Base-by-base conservation (phyloP, 495 filamentous ascomycete species). In the Penicillium flavigenum region DNA sequence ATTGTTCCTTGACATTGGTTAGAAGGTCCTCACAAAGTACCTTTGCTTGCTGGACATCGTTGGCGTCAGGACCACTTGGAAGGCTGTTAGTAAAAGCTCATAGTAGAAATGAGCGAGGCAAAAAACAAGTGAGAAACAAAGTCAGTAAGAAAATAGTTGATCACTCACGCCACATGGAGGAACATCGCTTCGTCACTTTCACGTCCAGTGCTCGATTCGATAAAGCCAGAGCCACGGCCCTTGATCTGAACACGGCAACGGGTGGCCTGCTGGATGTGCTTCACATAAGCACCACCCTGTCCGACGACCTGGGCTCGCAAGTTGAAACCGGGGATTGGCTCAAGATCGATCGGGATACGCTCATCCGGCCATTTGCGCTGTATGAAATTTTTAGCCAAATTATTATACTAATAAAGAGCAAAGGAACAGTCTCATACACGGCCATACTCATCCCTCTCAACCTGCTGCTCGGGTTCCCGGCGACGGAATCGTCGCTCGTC, bases 301-400 rank as follows among this genome's bases (percentile, higher is more conserved):
- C 94, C 94, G 50, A 98, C 94, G 44, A 98, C 92, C 64, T 96
- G 90, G 44, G 94, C 94, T 54, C 94, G 86, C 43, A 98, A 79
- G 60, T 98, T 98, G 76, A 98, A 98, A n/a, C 94, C 94, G 20
- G 86, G 89, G 46, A 96, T 84, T 2, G 92, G 88, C 58, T 98
- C 93, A 27, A 98, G 85, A 52, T 87, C 83, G 58, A 98, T 90
- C 9, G 91, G 86, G 57, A 98, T 95, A 56, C 87, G 88, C 72
- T 96, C 92, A 65, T 97, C 93, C 8, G 94, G 94, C 94, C 94
- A 98, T 91, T 97, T 97, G 62, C 92, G 91, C 90, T 96, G 61
- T 71, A 67, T 29, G 26, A 32, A 10, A 70, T 79, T n/a, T n/a
- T n/a, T 57, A 76, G 63, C 56, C 12, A 17, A 19, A 17, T 1